phyloP scores from a whole-genome alignment of 2,329 filamentous ascomycete species.

The Pseudomassariella vexata region DNA sequence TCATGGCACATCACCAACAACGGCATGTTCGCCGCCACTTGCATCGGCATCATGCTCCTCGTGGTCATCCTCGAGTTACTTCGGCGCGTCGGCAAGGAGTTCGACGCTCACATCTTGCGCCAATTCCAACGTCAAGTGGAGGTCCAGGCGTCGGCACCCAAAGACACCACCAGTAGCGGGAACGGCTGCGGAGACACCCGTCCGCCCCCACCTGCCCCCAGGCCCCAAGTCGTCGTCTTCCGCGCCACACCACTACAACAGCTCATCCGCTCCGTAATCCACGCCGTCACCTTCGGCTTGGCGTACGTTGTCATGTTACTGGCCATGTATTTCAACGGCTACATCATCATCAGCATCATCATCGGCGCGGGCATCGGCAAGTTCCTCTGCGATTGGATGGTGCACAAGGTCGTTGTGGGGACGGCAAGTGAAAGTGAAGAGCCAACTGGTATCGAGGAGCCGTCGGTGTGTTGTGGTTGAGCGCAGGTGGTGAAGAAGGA shows the following conservation, averaged over 20 bases:
- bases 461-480: constrained; percentile 40
- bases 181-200: constrained; percentile 11
- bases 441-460: constrained; percentile 33
- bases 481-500: too few relatives aligned
- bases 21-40: constrained; percentile 36
- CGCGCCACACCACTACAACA: constrained; percentile 34
- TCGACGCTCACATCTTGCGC: constrained; percentile 32
- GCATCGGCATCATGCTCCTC: constrained; percentile 35
- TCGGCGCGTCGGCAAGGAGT: constrained; percentile 35
- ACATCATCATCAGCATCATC: constrained; percentile 36
- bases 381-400: constrained; percentile 49
- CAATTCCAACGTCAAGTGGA: constrained; percentile 30
- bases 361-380: constrained; percentile 45
- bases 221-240: constrained; percentile 24
- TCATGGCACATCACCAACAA: constrained; percentile 33
- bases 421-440: constrained; percentile 14
- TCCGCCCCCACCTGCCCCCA: constrained; percentile 9
- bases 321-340: constrained; percentile 41
- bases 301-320: constrained; percentile 39
- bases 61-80: constrained; percentile 32
- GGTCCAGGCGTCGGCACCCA: constrained; percentile 15
- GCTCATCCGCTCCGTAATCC: constrained; percentile 30
- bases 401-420: constrained; percentile 31
- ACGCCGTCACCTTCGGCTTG: constrained; percentile 33
- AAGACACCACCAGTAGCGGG: constrained; percentile 3